Conservation (phyloP, 2,329 filamentous ascomycete genomes). For the Aspergillus awamori region DNA sequence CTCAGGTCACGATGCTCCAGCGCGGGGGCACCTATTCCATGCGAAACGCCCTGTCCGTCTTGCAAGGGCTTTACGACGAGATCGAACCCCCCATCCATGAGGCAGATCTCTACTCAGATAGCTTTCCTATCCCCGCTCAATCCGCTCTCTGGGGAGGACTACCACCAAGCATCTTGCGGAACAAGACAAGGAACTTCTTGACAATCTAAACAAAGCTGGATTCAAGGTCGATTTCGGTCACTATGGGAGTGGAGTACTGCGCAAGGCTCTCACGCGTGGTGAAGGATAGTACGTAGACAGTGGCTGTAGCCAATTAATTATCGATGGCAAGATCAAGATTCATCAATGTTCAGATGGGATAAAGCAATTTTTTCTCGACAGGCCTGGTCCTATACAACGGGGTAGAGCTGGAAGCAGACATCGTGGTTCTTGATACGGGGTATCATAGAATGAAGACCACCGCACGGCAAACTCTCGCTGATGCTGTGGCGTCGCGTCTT, state of each 20-base stretch:
- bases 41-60: too few relatives aligned
- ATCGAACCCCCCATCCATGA: too few relatives aligned
- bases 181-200: too few relatives aligned
- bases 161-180: too few relatives aligned
- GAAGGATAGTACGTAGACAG: conserved; percentile 12
- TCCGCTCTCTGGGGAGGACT: too few relatives aligned
- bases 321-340: conserved; percentile 2
- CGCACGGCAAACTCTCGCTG: too few relatives aligned
- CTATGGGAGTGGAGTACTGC: too few relatives aligned
- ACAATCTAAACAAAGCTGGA: too few relatives aligned
- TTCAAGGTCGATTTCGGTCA: too few relatives aligned
- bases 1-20: conserved; percentile 5
- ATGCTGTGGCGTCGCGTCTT: neutral
- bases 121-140: too few relatives aligned
- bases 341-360: neutral
- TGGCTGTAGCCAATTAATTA: conserved; percentile 7
- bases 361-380: neutral
- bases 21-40: neutral
- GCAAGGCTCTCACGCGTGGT: neutral
- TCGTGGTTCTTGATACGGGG: conserved; percentile 11
- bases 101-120: too few relatives aligned
- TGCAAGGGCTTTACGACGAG: too few relatives aligned
- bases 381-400: neutral
- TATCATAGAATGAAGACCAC: neutral
- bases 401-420: neutral